Conservation (phyloP, 1,284 basidiomycete genomes). For the Volvariella volvacea region DNA sequence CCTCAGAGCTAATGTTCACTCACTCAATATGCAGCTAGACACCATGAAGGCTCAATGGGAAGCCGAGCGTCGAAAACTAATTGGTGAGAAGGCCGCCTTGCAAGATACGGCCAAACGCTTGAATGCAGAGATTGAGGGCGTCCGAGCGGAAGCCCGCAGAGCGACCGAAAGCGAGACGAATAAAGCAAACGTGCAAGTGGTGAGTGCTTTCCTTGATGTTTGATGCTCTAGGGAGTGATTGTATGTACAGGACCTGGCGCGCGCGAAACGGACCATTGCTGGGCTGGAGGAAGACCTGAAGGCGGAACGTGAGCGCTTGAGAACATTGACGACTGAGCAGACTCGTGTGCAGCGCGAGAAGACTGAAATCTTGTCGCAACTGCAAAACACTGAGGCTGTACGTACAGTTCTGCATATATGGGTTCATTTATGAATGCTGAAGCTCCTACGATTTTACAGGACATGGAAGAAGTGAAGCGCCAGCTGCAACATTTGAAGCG, state of each 20-base stretch:
- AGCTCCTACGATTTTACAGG: conserved; percentile 38
- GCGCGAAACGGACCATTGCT: conserved; percentile 53
- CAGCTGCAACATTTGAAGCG: conserved; percentile 63
- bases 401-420: conserved; percentile 13
- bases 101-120: conserved; percentile 62
- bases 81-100: conserved; percentile 64
- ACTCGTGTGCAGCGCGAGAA: conserved; percentile 53
- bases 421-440: background rate
- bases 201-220: conserved; percentile 23
- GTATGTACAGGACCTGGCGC: conserved; percentile 54
- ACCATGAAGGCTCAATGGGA: conserved; percentile 61
- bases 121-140: conserved; percentile 50
- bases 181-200: conserved; percentile 47
- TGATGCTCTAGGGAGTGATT: too few species aligned
- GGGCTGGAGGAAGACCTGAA: conserved; percentile 65
- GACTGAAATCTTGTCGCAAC: conserved; percentile 49
- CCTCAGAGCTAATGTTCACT: conserved; percentile 46
- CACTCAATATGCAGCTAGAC: conserved; percentile 56
- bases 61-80: conserved; percentile 51
- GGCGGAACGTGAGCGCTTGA: conserved; percentile 57
- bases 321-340: conserved; percentile 58
- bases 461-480: conserved; percentile 66
- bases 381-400: conserved; percentile 66
- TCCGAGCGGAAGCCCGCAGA: conserved; percentile 48
- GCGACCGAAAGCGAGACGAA: conserved; percentile 43